phyloP scores from a whole-genome alignment of 352 stramenopile species.

The Phytopythium chamaehyphon region DNA sequence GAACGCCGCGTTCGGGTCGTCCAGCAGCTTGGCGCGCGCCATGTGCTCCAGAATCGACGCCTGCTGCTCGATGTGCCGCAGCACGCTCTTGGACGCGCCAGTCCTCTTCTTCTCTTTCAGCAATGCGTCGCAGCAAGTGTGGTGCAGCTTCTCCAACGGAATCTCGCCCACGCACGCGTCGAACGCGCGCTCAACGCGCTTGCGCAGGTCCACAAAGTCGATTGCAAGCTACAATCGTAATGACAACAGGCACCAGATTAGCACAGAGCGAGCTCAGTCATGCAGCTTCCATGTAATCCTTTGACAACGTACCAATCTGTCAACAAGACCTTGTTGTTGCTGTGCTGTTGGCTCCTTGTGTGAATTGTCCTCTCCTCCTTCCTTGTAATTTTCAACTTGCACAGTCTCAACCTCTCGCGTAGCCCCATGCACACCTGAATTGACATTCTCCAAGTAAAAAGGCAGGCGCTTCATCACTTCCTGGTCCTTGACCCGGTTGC shows the following conservation, averaged over 20 bases:
- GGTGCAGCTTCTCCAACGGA: conserved; percentile 58
- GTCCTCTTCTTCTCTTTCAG: conserved; percentile 56
- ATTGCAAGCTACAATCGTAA: conserved; percentile 18
- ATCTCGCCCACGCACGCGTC: conserved; percentile 53
- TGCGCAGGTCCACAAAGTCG: conserved; percentile 50
- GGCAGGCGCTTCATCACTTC: conserved; percentile 51
- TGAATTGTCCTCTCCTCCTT: conserved; percentile 12
- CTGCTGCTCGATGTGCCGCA: conserved; percentile 83
- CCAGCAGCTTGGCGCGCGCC: conserved; percentile 46
- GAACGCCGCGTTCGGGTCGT: conserved; percentile 37
- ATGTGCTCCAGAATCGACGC: conserved; percentile 81
- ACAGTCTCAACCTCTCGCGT: not conserved
- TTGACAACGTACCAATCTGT: conserved; percentile 39
- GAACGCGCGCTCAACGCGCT: conserved; percentile 49
- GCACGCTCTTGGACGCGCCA: conserved; percentile 47
- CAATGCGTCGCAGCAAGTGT: conserved; percentile 58
- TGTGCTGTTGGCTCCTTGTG: conserved; percentile 34
- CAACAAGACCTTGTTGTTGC: conserved; percentile 63
- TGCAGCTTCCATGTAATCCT: too few species aligned
- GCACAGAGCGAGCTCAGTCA: too few species aligned
- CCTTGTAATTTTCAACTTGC: too few species aligned
- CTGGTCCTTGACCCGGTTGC: conserved; percentile 72
- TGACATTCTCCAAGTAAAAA: conserved; percentile 78
- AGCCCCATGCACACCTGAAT: conserved; percentile 51
- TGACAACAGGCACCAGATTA: too few species aligned